phyloP scores from a whole-genome alignment of 805 yeast species.

The Yarrowia porcina region DNA sequence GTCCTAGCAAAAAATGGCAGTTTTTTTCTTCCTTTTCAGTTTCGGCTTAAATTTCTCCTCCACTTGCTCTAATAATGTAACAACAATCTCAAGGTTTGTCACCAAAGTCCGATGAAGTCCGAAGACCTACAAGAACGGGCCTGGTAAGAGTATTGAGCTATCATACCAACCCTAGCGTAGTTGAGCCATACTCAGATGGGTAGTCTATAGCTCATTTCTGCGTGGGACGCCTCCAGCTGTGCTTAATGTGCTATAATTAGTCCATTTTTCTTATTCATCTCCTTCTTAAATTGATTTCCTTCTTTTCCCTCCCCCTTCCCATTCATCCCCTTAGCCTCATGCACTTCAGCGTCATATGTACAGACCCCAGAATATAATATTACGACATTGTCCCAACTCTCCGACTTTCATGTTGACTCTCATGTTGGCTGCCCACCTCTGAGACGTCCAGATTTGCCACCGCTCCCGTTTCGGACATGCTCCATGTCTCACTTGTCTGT shows the following conservation, averaged over 20 bases:
- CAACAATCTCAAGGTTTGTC: background rate
- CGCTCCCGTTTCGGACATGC: background rate
- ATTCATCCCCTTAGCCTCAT: background rate
- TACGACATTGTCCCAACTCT: background rate
- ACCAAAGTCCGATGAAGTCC: constrained; percentile 4
- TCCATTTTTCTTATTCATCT: too few species aligned
- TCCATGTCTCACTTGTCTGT: background rate
- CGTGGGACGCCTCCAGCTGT: too few species aligned
- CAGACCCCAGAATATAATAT: background rate
- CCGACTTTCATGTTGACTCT: background rate
- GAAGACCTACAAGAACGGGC: background rate
- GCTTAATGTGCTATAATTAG: too few species aligned
- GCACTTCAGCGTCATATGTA: background rate
- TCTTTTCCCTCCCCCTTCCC: too few species aligned
- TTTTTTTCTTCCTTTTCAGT: background rate
- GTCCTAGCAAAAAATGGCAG: background rate
- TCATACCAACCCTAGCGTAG: background rate
- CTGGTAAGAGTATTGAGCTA: too few species aligned
- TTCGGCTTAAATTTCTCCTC: background rate
- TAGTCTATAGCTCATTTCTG: too few species aligned
- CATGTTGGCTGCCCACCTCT: background rate
- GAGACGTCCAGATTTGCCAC: background rate
- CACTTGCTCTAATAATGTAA: background rate
- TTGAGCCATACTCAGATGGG: background rate
- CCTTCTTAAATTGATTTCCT: too few species aligned